These are phyloP conservation scores for Datisca glomerata DNA, from an alignment of 306 rosid genomes.

Conservation along the genomic window DNA sequence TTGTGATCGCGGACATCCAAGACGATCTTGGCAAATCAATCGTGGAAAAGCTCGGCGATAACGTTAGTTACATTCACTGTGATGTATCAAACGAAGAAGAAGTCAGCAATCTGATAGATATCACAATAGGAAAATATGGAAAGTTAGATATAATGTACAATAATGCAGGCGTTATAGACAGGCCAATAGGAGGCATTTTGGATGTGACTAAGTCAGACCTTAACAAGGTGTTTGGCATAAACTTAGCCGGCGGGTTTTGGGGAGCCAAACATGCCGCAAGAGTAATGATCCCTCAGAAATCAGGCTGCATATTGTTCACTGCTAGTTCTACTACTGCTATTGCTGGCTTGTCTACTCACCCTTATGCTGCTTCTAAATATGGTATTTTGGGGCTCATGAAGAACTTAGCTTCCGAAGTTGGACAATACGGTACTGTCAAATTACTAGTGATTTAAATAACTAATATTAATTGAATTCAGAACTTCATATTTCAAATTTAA, in stretches of 20 bases:
- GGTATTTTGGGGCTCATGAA: constrained; percentile 12
- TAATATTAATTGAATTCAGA: too few species aligned
- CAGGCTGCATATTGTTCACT: constrained; percentile 22
- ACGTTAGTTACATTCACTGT: constrained; percentile 18
- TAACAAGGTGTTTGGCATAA: constrained; percentile 9
- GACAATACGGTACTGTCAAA: constrained; percentile 18
- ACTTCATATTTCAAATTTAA: too few species aligned
- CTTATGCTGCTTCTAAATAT: constrained; percentile 18
- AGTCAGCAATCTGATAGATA: constrained; percentile 13
- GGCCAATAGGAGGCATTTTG: constrained; percentile 2
- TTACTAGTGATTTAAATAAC: too few species aligned
- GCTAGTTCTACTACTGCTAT: constrained; percentile 8
- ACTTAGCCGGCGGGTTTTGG: constrained; percentile 18
- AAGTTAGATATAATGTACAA: constrained; percentile 22
- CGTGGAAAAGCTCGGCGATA: constrained; percentile 15
- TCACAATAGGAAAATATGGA: constrained; percentile 7
- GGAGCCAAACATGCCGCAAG: constrained; percentile 30
- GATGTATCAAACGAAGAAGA: constrained; percentile 21
- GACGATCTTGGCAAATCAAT: constrained; percentile 17
- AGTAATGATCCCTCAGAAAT: constrained; percentile 17
- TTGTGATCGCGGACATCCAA: constrained; percentile 24
- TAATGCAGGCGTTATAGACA: constrained; percentile 25
- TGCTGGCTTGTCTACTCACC: constrained; percentile 17
- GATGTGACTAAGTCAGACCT: constrained; percentile 14
- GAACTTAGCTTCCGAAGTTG: constrained; percentile 14